Conservation (phyloP, 2,329 filamentous ascomycete species). For the Neoscytalidium dimidiatum region DNA sequence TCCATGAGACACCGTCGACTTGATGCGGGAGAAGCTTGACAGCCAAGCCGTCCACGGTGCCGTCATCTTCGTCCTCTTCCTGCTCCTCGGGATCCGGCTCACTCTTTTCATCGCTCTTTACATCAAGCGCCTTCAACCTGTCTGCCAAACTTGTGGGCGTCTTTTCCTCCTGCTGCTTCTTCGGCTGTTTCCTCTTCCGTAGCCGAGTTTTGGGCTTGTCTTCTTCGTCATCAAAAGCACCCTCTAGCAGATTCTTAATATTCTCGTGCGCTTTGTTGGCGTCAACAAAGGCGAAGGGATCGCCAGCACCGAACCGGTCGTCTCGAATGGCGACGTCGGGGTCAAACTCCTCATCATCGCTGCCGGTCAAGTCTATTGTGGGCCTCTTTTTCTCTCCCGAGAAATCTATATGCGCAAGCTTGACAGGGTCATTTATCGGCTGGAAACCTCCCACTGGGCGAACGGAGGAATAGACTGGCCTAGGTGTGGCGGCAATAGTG, state of each 20-base stretch:
- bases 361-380: conserved; percentile 52
- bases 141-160: conserved; percentile 39
- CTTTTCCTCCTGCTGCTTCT: conserved; percentile 33
- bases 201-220: conserved; percentile 48
- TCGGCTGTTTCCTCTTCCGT: conserved; percentile 43
- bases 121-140: conserved; percentile 46
- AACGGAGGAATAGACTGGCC: conserved; percentile 56
- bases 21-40: conserved; percentile 92
- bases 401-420: not conserved
- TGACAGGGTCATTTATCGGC: conserved; percentile 33
- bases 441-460: conserved; percentile 43
- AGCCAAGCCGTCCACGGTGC: conserved; percentile 74
- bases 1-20: conserved; percentile 91
- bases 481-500: conserved; percentile 50
- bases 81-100: conserved; percentile 45
- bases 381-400: conserved; percentile 34
- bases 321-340: conserved; percentile 49
- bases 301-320: conserved; percentile 55
- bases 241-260: conserved; percentile 79
- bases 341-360: conserved; percentile 47
- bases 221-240: conserved; percentile 72
- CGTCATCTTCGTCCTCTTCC: conserved; percentile 58
- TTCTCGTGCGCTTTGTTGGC: conserved; percentile 72
- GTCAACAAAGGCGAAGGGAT: conserved; percentile 66
- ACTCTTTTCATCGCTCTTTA: conserved; percentile 50